Conservation (phyloP, 1,284 basidiomycete genomes). For the Rhodotorula sp. region DNA sequence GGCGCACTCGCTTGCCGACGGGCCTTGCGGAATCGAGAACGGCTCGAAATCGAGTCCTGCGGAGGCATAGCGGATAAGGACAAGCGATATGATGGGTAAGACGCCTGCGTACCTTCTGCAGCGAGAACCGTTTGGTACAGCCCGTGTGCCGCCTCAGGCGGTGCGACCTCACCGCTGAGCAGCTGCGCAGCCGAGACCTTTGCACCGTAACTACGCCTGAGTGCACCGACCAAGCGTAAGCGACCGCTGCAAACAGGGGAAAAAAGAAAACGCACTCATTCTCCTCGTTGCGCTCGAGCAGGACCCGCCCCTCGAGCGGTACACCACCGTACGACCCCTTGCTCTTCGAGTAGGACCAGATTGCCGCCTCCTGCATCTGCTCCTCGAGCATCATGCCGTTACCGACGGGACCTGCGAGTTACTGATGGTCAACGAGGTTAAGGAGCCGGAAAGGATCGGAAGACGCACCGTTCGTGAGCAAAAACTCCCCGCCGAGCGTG, state of each 20-base stretch:
- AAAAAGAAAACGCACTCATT: slow-evolving; percentile 20
- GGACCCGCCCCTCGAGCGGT: slow-evolving; percentile 49
- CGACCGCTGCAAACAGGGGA: neutral
- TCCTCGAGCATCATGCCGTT: slow-evolving; percentile 50
- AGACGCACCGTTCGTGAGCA: slow-evolving; percentile 12
- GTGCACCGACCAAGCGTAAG: neutral
- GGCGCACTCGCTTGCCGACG: slow-evolving; percentile 13
- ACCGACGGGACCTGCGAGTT: slow-evolving; percentile 50
- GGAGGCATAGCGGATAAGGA: neutral
- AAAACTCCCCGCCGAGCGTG: slow-evolving; percentile 46
- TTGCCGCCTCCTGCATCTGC: slow-evolving; percentile 35
- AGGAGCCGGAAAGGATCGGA: neutral
- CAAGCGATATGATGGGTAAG: neutral
- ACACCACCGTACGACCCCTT: slow-evolving; percentile 51
- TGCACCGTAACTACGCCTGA: slow-evolving; percentile 22
- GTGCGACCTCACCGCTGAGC: slow-evolving; percentile 10
- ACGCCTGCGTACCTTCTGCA: slow-evolving; percentile 15
- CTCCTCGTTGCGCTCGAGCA: slow-evolving; percentile 36
- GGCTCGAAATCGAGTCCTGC: slow-evolving; percentile 20
- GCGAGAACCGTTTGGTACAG: slow-evolving; percentile 29
- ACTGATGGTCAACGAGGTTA: neutral
- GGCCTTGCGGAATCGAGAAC: slow-evolving; percentile 21
- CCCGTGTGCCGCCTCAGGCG: neutral
- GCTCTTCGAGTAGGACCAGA: slow-evolving; percentile 51
- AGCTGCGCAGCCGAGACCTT: slow-evolving; percentile 28